Percentiles rank a stretch among this genome's conserved stretches.
Evolutionary conservation across 331 rosid species (phyloP).

Genomic region (Malus hybrid): DNA sequence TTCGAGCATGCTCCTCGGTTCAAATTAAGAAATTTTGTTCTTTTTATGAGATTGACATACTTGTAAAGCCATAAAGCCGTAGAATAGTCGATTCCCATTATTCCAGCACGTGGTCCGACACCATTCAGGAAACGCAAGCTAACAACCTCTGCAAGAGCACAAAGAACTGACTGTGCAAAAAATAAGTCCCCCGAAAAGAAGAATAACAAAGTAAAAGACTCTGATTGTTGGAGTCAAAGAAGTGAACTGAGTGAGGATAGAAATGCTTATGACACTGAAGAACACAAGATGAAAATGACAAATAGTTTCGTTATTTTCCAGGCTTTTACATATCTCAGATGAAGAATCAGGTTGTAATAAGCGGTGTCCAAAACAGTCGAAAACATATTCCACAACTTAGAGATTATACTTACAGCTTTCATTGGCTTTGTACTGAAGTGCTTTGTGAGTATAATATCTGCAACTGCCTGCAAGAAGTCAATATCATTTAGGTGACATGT

Average conservation of each 20-base stretch:
- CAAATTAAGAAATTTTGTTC: background rate
- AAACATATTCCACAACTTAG: background rate
- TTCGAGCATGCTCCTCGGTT: background rate
- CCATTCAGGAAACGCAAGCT: slow-evolving; percentile 71
- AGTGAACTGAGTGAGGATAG: background rate
- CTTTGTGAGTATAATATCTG: slow-evolving; percentile 54
- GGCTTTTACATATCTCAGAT: background rate
- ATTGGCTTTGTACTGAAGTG: slow-evolving; percentile 39
- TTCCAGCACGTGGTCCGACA: slow-evolving; percentile 54
- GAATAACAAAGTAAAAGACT: background rate
- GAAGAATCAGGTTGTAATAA: background rate
- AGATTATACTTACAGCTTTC: slow-evolving; percentile 52
- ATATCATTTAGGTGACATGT: background rate
- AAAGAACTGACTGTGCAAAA: slow-evolving; percentile 50
- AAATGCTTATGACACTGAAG: background rate
- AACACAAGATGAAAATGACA: background rate
- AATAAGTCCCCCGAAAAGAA: background rate
- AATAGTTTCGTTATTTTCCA: background rate
- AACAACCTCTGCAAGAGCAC: slow-evolving; percentile 78
- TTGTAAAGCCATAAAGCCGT: slow-evolving; percentile 70
- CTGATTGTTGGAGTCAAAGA: background rate
- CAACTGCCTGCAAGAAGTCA: slow-evolving; percentile 63
- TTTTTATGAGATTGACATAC: slow-evolving; percentile 36
- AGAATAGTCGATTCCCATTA: slow-evolving; percentile 78
- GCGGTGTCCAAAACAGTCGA: background rate